phyloP scores from a whole-genome alignment of 345 rosid genomes.

The Punica granatum region DNA sequence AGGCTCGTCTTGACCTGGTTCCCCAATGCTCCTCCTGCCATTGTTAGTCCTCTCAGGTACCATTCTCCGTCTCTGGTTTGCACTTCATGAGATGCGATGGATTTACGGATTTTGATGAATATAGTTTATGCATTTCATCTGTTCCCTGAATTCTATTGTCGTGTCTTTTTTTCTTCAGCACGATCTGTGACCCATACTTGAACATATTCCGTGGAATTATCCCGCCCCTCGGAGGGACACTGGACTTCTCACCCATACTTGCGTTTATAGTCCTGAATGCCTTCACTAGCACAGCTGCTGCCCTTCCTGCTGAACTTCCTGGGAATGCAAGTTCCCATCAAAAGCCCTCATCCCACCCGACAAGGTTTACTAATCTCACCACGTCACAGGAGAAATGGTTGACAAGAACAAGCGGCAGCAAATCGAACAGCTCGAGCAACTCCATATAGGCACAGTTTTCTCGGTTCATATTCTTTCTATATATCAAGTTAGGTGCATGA shows the following conservation, averaged over 20 bases:
- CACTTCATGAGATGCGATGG: neutral
- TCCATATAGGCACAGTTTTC: slow-evolving; percentile 15
- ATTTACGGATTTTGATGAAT: neutral
- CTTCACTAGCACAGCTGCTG: slow-evolving; percentile 70
- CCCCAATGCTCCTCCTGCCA: slow-evolving; percentile 90
- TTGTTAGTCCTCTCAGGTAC: slow-evolving; percentile 89
- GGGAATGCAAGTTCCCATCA: slow-evolving; percentile 19
- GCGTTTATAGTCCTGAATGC: slow-evolving; percentile 82
- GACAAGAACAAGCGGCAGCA: slow-evolving; percentile 42
- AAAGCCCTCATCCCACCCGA: slow-evolving; percentile 15
- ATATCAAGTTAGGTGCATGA: neutral
- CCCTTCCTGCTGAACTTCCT: slow-evolving; percentile 85
- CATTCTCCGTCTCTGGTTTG: neutral
- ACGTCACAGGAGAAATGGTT: slow-evolving; percentile 57
- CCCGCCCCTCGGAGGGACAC: slow-evolving; percentile 82
- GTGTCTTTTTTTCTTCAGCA: slow-evolving; percentile 9
- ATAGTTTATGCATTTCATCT: neutral
- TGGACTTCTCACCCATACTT: slow-evolving; percentile 80
- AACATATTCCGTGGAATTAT: slow-evolving; percentile 92
- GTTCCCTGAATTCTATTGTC: neutral
- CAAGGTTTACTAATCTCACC: slow-evolving; percentile 18
- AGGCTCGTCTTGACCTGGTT: slow-evolving; percentile 97
- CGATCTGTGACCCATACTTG: slow-evolving; percentile 86
- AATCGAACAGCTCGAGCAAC: slow-evolving; percentile 19
- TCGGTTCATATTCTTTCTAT: neutral